These are phyloP conservation scores for Isochrysis galbana DNA, from an alignment of 78 protist species.

Conservation along the genomic window DNA sequence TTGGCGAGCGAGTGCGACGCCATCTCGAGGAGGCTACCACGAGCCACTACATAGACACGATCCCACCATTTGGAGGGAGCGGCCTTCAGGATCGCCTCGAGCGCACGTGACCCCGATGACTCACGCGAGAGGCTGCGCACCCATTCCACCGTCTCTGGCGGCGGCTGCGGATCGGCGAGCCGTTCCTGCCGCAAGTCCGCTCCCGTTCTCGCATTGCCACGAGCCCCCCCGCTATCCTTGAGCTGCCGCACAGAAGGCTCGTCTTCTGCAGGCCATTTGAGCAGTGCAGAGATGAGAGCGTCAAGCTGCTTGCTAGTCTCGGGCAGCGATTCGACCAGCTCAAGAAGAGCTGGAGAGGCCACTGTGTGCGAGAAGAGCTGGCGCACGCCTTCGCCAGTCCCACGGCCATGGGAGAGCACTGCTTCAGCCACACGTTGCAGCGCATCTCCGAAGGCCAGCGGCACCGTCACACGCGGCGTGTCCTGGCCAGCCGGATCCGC, in stretches of 20 bases:
- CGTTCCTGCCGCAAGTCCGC: not conserved
- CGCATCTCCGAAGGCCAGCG: not conserved
- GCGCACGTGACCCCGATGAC: not conserved
- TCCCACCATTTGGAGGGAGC: not conserved
- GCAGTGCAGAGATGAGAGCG: not conserved
- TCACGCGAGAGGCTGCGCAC: not conserved
- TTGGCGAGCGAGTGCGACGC: not conserved
- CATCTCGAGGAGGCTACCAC: not conserved
- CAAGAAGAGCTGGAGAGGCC: not conserved
- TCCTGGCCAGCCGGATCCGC: not conserved
- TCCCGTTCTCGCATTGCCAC: too few species aligned
- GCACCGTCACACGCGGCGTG: not conserved
- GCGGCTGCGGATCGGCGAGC: not conserved
- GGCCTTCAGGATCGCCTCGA: not conserved
- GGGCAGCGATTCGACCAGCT: not conserved
- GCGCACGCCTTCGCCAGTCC: not conserved
- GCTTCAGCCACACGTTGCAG: not conserved
- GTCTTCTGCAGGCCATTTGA: too few species aligned
- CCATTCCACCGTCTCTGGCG: not conserved
- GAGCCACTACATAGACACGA: not conserved
- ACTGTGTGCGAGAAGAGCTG: not conserved
- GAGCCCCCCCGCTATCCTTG: too few species aligned
- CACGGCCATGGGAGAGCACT: too few species aligned
- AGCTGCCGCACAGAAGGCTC: too few species aligned
- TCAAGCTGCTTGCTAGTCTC: not conserved